Base-by-base conservation (phyloP, 768 basidiomycete genomes). In the Leccinum uliginosum region DNA sequence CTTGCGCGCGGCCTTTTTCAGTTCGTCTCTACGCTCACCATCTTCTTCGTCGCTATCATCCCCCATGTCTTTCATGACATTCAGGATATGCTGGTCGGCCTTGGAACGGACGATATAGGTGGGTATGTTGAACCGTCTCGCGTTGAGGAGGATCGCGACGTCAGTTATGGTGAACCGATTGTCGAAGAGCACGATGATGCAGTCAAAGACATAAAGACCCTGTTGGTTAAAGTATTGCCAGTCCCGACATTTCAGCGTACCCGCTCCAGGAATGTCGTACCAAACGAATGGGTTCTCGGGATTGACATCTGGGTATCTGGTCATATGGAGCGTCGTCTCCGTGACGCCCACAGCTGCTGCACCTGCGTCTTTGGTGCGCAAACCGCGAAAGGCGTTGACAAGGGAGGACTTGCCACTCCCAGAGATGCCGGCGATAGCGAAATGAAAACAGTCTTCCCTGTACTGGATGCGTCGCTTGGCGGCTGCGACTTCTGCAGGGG, bases 231-330 rank as follows among this genome's bases (percentile, higher is more conserved):
- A 75, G 51, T 75, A 75, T 21, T 71, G 63, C 72, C 72, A 74
- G 47, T 69, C 71, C 8, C 63, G 62, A 23, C 69, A 65, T n/a
- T 55, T 63, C 19, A 69, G 10, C 2, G 74, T 75, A 11, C 72
- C 71, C 10, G 74, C 72, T 14, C 73, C 74, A 0, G 73, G 74
- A n/a, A 73, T 43, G 38, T 75, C 74, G 11, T 68, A 75, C 74
- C 73, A 75, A 43, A 68, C 65, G 55, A 68, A 62, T 0, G 61
- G 66, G 21, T 54, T 19, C 3, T 59, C 46, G 6, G 58, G 62
- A 21, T 62, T 58, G 2, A 64, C 19, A n/a, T 71, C 67, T 5
- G 62, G 45, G 32, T 71, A 75, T 32, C 71, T 58, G 23, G 61
- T 23, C 35, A 67, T 55, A n/a, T 34, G 27, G 23, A 60, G 43